A percentile compares a stretch with the other conserved stretches of the same genome.
phyloP scores from a whole-genome alignment of 805 yeast species.

The Candida dendrica region DNA sequence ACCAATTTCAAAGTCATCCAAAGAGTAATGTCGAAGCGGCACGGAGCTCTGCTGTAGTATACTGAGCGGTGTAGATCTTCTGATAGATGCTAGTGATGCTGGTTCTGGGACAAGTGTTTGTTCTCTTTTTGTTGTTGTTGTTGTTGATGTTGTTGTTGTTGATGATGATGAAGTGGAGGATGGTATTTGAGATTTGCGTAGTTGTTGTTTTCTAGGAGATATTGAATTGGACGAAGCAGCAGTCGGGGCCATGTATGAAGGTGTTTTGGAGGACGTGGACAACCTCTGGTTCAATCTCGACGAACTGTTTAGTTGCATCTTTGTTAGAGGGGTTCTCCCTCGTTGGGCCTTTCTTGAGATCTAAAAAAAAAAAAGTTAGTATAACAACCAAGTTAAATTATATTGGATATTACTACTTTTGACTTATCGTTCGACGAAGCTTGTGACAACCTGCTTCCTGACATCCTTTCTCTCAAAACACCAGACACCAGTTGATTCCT shows the following conservation, averaged over 20 bases:
- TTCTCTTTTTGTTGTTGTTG: constrained; percentile 1
- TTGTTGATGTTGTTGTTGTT: neutral
- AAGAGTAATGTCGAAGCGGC: constrained; percentile 26
- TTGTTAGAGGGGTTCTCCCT: constrained; percentile 18
- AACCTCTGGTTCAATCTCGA: constrained; percentile 8
- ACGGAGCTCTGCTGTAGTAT: constrained; percentile 19
- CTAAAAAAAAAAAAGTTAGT: neutral
- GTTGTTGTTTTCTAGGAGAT: constrained; percentile 13
- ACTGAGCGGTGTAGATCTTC: constrained; percentile 16
- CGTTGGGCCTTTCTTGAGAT: constrained; percentile 2
- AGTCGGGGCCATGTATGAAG: constrained; percentile 24
- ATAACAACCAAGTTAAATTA: neutral
- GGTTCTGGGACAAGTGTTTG: too few relatives aligned
- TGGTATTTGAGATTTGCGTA: neutral
- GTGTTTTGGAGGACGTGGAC: constrained; percentile 8
- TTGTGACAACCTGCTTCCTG: neutral
- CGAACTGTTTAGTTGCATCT: constrained; percentile 15
- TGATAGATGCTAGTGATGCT: too few relatives aligned
- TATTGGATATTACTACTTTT: neutral
- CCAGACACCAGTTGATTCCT: too few relatives aligned
- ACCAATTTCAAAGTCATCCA: constrained; percentile 80
- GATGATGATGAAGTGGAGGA: neutral
- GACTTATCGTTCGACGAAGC: neutral
- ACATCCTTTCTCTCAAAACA: too few relatives aligned
- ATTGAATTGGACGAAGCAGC: constrained; percentile 16